A percentile compares a stretch with the other conserved stretches of the same genome.
phyloP scores from a whole-genome alignment of 768 basidiomycete species.

The Hygrophorus pudorinus region DNA sequence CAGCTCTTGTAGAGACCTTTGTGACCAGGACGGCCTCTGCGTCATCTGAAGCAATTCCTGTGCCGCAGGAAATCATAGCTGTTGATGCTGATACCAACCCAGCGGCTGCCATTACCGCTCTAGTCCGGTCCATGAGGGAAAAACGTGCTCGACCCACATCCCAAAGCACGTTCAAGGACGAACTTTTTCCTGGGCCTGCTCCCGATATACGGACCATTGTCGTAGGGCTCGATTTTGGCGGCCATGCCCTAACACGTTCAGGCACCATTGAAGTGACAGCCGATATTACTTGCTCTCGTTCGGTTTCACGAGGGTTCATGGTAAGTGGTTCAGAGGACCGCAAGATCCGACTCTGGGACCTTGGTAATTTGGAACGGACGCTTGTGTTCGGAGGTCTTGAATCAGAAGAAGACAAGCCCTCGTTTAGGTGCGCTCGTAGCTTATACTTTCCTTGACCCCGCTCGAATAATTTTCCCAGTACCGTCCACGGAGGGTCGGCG shows the following conservation, averaged over 20 bases:
- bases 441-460: neutral
- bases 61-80: slow-evolving; percentile 41
- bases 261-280: slow-evolving; percentile 36
- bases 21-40: slow-evolving; percentile 40
- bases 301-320: slow-evolving; percentile 54
- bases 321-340: slow-evolving; percentile 88
- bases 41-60: slow-evolving; percentile 38
- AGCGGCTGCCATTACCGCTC: slow-evolving; percentile 67
- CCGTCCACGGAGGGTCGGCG: slow-evolving; percentile 26
- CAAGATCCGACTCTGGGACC: slow-evolving; percentile 82
- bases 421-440: slow-evolving; percentile 54
- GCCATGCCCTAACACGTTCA: slow-evolving; percentile 44
- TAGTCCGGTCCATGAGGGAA: slow-evolving; percentile 47
- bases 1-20: slow-evolving; percentile 71
- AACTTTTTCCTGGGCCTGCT: slow-evolving; percentile 35
- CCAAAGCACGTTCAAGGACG: slow-evolving; percentile 24
- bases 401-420: slow-evolving; percentile 62
- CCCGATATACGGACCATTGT: slow-evolving; percentile 63
- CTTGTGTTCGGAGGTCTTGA: slow-evolving; percentile 73
- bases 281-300: slow-evolving; percentile 31
- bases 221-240: slow-evolving; percentile 71
- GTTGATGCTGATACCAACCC: slow-evolving; percentile 52
- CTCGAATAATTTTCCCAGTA: slow-evolving; percentile 16
- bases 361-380: slow-evolving; percentile 63
- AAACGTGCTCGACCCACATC: slow-evolving; percentile 23